Evolutionary conservation across 2,329 filamentous ascomycete genomes (phyloP).

Genomic region (Polytolypa hystricis): DNA sequence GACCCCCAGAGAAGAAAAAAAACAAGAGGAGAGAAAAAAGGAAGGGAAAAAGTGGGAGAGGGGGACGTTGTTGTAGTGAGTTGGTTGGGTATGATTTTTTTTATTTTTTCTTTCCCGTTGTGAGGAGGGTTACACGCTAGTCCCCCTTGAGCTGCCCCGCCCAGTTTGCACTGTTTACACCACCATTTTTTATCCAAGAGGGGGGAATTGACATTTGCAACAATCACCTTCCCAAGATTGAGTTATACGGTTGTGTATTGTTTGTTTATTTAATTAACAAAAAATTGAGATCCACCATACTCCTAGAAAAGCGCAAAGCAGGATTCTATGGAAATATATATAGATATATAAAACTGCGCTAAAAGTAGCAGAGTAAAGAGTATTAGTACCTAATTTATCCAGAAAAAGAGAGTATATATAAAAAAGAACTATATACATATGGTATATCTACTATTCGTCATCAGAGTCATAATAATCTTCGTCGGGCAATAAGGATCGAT

Average conservation of each 20-base stretch:
- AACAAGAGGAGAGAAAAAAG: slow-evolving; percentile 2
- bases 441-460: slow-evolving; percentile 36
- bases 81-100: slow-evolving; percentile 1
- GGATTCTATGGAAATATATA: no score
- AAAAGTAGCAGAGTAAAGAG: no score
- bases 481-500: slow-evolving; percentile 65
- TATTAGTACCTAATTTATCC: no score
- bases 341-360: no score
- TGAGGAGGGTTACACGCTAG: no score
- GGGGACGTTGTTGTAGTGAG: slow-evolving; percentile 4
- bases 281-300: no score
- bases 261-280: no score
- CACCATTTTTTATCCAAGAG: not conserved
- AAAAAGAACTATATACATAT: not conserved
- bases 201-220: not conserved
- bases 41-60: slow-evolving; percentile 3
- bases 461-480: slow-evolving; percentile 68
- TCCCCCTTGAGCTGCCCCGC: slow-evolving; percentile 1
- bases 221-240: no score
- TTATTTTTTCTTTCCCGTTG: slow-evolving; percentile 5
- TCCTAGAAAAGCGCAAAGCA: no score
- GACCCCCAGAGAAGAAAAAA: slow-evolving; percentile 2
- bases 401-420: no score
- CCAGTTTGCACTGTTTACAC: slow-evolving; percentile 6
- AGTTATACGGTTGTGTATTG: no score